phyloP scores from a whole-genome alignment of 2,329 filamentous ascomycete genomes.

The Leptosphaerulina australis region DNA sequence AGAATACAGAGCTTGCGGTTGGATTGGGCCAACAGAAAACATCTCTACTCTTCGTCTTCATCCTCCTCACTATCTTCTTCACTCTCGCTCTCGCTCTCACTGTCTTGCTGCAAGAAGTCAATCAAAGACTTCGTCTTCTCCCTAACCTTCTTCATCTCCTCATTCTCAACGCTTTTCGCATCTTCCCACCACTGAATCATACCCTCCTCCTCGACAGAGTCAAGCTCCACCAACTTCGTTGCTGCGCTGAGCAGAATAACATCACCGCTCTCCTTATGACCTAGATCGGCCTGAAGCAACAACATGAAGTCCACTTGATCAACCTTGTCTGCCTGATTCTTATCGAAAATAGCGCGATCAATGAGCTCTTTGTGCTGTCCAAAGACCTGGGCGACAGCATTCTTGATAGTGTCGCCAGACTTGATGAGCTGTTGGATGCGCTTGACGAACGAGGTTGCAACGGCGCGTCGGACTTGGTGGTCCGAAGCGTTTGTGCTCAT shows the following conservation, averaged over 20 bases:
- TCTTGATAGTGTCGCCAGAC: slow-evolving; percentile 45
- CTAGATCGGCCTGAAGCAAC: slow-evolving; percentile 79
- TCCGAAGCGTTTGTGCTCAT: slow-evolving; percentile 91
- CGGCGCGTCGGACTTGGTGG: slow-evolving; percentile 82
- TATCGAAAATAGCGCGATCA: slow-evolving; percentile 64
- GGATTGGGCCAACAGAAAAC: slow-evolving; percentile 47
- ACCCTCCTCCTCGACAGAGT: slow-evolving; percentile 87
- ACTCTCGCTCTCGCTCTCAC: slow-evolving; percentile 65
- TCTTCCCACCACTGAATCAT: slow-evolving; percentile 90
- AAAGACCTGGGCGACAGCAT: slow-evolving; percentile 51
- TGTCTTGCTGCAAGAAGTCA: slow-evolving; percentile 78
- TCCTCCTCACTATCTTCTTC: slow-evolving; percentile 67
- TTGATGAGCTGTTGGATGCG: slow-evolving; percentile 74
- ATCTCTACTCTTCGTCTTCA: slow-evolving; percentile 34
- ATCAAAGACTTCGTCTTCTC: slow-evolving; percentile 78
- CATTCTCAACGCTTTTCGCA: slow-evolving; percentile 68
- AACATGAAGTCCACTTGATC: slow-evolving; percentile 88
- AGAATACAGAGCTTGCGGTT: no score
- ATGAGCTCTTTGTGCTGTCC: slow-evolving; percentile 64
- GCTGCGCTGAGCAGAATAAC: slow-evolving; percentile 75
- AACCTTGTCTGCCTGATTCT: slow-evolving; percentile 56
- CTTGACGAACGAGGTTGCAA: slow-evolving; percentile 84
- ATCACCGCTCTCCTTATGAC: slow-evolving; percentile 67
- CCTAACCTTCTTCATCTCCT: slow-evolving; percentile 72
- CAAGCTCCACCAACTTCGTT: slow-evolving; percentile 83